Base-by-base conservation (phyloP, 1,139 yeast species). In the Yamadazyma pseudoaaseri region DNA sequence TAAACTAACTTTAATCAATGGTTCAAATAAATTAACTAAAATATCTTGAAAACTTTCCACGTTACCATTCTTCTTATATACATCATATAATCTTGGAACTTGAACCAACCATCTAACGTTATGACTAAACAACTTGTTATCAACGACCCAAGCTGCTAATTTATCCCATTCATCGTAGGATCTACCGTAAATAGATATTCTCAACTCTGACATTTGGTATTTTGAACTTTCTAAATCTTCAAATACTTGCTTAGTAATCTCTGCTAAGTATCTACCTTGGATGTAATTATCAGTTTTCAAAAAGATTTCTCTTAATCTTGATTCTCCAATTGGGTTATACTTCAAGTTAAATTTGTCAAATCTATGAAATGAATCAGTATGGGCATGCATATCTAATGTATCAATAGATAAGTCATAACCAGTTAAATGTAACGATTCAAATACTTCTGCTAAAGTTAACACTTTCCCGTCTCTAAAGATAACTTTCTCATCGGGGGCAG, bases 311-410 rank as follows among this genome's bases (percentile, higher is more conserved):
- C 98, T 79, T 56, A 94, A 68, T 60, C 98, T 81, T 14, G 97
- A 90, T 63, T 92, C 98, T 16, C 99, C 99, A 51, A 94, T 85
- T 14, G 99, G 99, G 53, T 94, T 94, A 65, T 94, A 94, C 61
- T 94, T 94, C 63, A 94, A 73, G 58, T 94, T 94, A 72, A 94
- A 94, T 62, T 94, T 94, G 62, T 94, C 99, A 55, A 94, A 94
- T 51, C 98, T 76, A 61, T 94, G 98, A 74, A 94, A 94, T 0
- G 97, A 84, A 55, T 94, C 98, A 42, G 92, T 86, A 58, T 94
- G 98, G 3, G 99, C 97, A 61, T 94, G 99, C 99, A 94, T 94
- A 61, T 94, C 98, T 47, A 94, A 74, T 1, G 98, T 92, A 53
- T 94, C 99, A 51, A 94, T 92, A 37, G 95, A 85, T 42, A 94